phyloP scores from a whole-genome alignment of 2,329 filamentous ascomycete species.

The Epichloe glyceriae region DNA sequence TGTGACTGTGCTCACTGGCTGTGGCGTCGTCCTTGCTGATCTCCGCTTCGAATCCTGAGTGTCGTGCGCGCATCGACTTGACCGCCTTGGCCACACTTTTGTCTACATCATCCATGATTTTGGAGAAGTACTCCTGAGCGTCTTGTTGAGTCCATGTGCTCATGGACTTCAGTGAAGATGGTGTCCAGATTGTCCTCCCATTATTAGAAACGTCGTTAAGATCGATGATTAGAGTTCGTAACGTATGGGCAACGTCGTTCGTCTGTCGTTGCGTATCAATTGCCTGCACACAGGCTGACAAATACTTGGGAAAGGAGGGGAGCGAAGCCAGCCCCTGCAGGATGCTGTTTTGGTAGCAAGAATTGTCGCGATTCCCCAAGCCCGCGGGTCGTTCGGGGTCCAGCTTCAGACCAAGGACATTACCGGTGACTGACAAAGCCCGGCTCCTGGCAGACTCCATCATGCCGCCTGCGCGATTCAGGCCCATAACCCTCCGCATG shows the following conservation, averaged over 20 bases:
- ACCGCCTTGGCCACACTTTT: conserved; percentile 51
- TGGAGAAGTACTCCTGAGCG: conserved; percentile 93
- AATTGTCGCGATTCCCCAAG: conserved; percentile 85
- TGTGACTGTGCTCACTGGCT: conserved; percentile 38
- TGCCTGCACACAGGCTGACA: conserved; percentile 32
- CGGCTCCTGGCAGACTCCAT: conserved; percentile 44
- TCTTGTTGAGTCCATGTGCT: conserved; percentile 94
- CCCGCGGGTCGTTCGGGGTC: conserved; percentile 44
- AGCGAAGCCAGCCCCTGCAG: conserved; percentile 75
- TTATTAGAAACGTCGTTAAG: conserved; percentile 59
- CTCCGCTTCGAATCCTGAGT: conserved; percentile 27
- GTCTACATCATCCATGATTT: conserved; percentile 74
- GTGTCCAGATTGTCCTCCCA: conserved; percentile 70
- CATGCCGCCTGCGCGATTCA: conserved; percentile 39
- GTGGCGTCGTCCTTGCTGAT: conserved; percentile 27
- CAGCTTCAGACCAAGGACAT: conserved; percentile 25
- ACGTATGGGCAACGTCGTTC: conserved; percentile 29
- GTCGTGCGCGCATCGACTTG: conserved; percentile 12
- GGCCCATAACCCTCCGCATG: conserved; percentile 48
- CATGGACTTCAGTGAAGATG: conserved; percentile 73
- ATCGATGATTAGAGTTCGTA: conserved; percentile 54
- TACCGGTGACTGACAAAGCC: conserved; percentile 39
- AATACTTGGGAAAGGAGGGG: conserved; percentile 52
- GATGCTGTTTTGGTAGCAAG: conserved; percentile 95
- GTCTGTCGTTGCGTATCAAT: conserved; percentile 15